These are phyloP conservation scores for Blastosporella zonata DNA, from an alignment of 1,284 basidiomycete species.

Conservation along the genomic window DNA sequence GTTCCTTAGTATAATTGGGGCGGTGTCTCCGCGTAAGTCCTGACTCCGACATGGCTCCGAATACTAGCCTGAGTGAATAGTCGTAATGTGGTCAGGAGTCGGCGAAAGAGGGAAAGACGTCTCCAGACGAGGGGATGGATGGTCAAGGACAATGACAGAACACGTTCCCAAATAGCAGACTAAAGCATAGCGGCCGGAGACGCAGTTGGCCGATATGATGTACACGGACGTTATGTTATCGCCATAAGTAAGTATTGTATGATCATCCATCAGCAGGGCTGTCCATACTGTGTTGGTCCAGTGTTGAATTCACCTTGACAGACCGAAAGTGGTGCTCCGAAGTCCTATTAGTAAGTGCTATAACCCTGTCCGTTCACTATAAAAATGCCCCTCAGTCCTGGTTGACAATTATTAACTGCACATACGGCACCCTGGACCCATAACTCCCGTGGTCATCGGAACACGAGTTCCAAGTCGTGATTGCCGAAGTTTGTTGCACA, in stretches of 20 bases:
- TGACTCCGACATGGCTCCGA: slow-evolving; percentile 1
- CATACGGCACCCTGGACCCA: too few species aligned
- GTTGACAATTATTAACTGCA: too few species aligned
- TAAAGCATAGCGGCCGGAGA: slow-evolving; percentile 1
- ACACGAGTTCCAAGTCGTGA: too few species aligned
- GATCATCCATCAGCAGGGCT: too few species aligned
- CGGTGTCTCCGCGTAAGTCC: slow-evolving; percentile 4
- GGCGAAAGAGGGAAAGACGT: not conserved
- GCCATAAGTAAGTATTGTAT: too few species aligned
- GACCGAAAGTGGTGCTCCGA: too few species aligned
- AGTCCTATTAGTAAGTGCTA: not conserved
- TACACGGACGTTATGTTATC: too few species aligned
- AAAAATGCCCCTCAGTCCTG: not conserved
- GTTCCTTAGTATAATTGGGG: slow-evolving; percentile 15
- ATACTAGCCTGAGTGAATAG: not conserved
- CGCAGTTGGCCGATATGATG: slow-evolving; percentile 1
- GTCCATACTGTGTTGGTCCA: too few species aligned
- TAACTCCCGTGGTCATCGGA: not conserved
- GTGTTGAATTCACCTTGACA: too few species aligned
- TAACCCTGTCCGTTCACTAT: not conserved
- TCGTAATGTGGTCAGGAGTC: not conserved
- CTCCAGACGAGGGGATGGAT: not conserved
- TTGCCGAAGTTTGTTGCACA: not conserved
- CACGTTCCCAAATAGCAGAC: slow-evolving; percentile 3
- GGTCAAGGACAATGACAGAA: not conserved